These are phyloP conservation scores for Asterochloris erici DNA, from an alignment of 139 green algal genomes.

Conservation along the genomic window DNA sequence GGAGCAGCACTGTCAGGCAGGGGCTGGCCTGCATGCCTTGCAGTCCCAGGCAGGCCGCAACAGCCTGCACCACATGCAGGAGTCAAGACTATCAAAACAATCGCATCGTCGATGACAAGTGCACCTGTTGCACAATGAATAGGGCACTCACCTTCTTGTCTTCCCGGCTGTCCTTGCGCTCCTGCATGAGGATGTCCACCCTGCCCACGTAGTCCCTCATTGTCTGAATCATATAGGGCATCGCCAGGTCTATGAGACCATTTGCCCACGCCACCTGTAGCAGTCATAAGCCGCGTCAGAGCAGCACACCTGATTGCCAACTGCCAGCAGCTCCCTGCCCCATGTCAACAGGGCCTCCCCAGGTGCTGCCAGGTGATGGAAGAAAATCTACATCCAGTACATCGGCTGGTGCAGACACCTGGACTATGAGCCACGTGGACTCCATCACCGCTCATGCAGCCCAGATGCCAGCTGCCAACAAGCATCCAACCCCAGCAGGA, in stretches of 20 bases:
- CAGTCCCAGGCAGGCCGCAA: too few relatives aligned
- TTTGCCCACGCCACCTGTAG: slow-evolving; percentile 88
- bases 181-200: slow-evolving; percentile 53
- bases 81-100: too few relatives aligned
- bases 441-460: too few relatives aligned
- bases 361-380: background rate
- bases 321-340: too few relatives aligned
- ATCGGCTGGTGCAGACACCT: background rate
- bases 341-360: background rate
- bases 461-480: too few relatives aligned
- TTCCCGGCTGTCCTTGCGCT: slow-evolving; percentile 44
- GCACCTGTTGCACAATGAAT: background rate
- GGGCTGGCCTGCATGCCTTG: too few relatives aligned
- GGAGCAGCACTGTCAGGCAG: too few relatives aligned
- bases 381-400: background rate
- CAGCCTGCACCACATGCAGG: too few relatives aligned
- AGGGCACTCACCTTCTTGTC: background rate
- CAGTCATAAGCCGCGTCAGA: background rate
- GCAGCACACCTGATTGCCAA: background rate
- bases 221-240: slow-evolving; percentile 97
- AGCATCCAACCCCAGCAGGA: too few relatives aligned
- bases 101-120: background rate
- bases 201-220: slow-evolving; percentile 90
- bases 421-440: too few relatives aligned
- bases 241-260: slow-evolving; percentile 84